These are phyloP conservation scores for Cryptococcus sp. DNA, from an alignment of 1,284 basidiomycete genomes.

Conservation along the genomic window DNA sequence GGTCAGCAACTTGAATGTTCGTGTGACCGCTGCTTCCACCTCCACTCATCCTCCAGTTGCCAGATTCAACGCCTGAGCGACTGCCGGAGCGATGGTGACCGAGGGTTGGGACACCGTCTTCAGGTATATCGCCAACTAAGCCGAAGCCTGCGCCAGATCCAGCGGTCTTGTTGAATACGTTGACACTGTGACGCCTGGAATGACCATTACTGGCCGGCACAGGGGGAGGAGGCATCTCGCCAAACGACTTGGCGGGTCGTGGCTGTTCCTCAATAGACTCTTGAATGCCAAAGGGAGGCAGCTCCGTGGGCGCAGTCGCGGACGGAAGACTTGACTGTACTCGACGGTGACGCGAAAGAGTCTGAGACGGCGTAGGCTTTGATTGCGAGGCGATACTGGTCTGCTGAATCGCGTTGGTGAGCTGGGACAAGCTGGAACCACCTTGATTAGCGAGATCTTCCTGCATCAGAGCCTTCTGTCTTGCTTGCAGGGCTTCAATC, in stretches of 20 bases:
- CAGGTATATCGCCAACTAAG: slow-evolving; percentile 38
- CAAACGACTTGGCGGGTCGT: slow-evolving; percentile 22
- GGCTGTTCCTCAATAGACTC: slow-evolving; percentile 16
- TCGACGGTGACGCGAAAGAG: slow-evolving; percentile 68
- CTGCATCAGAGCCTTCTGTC: slow-evolving; percentile 82
- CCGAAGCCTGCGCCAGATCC: slow-evolving; percentile 40
- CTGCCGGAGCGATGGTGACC: slow-evolving; percentile 66
- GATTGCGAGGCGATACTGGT: not conserved
- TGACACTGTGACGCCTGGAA: slow-evolving; percentile 89
- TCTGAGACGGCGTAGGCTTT: slow-evolving; percentile 32
- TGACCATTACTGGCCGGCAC: slow-evolving; percentile 64
- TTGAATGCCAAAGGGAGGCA: slow-evolving; percentile 2
- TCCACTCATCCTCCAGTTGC: slow-evolving; percentile 83
- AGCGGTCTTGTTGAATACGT: slow-evolving; percentile 61
- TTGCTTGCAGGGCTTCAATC: slow-evolving; percentile 86
- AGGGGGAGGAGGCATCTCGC: slow-evolving; percentile 38
- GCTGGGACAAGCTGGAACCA: slow-evolving; percentile 62
- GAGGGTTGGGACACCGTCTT: slow-evolving; percentile 44
- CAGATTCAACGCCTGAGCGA: slow-evolving; percentile 56
- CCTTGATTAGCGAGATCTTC: slow-evolving; percentile 73
- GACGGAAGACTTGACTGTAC: slow-evolving; percentile 70
- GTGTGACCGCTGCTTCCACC: slow-evolving; percentile 67
- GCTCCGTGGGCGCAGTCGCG: slow-evolving; percentile 39
- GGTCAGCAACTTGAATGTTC: slow-evolving; percentile 68
- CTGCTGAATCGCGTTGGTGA: slow-evolving; percentile 21